Evolutionary conservation across 2,329 filamentous ascomycete species (phyloP).

Genomic region (Elsinoe australis): DNA sequence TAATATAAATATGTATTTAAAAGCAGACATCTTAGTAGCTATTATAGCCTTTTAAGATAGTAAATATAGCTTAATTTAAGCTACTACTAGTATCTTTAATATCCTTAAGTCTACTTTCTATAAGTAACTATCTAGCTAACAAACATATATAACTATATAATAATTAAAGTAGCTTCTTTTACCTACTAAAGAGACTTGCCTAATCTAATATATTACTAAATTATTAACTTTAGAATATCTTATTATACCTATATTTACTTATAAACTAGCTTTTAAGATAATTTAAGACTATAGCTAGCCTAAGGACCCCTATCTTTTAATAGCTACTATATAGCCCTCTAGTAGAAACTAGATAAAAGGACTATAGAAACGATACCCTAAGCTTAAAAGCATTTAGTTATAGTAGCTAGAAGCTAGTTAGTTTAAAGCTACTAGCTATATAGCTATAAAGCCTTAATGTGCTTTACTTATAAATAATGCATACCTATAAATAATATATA

Average conservation of each 20-base stretch:
- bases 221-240: background rate
- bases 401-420: too few species aligned
- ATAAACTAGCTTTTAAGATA: too few species aligned
- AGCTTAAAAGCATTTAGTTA: too few species aligned
- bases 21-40: background rate
- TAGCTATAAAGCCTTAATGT: too few species aligned
- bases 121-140: background rate
- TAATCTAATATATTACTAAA: background rate
- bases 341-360: background rate
- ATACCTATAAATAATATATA: background rate
- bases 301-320: background rate
- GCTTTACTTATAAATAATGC: background rate
- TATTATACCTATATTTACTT: too few species aligned
- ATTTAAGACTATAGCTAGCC: background rate
- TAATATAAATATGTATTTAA: background rate
- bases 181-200: background rate
- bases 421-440: too few species aligned
- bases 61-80: background rate
- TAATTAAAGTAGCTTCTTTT: background rate
- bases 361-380: background rate
- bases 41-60: background rate
- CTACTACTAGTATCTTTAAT: background rate
- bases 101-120: background rate
- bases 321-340: background rate
- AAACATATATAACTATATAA: background rate